phyloP scores from a whole-genome alignment of 331 rosid species.

The Saraca asoca region DNA sequence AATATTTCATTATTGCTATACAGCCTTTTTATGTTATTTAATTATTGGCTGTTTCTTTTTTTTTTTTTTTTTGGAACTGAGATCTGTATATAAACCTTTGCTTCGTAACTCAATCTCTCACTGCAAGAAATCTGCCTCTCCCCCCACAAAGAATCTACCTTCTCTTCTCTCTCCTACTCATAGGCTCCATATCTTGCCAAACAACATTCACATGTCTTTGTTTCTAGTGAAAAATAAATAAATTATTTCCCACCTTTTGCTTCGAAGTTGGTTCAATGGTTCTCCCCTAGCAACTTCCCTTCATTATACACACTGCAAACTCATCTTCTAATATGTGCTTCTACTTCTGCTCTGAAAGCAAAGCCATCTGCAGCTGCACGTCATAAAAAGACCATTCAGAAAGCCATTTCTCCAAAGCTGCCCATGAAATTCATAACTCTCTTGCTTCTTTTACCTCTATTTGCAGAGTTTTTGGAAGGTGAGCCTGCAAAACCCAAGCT shows the following conservation, averaged over 20 bases:
- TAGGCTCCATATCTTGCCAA: conserved; percentile 66
- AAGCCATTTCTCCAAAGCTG: conserved; percentile 23
- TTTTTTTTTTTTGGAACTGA: conserved; percentile 6
- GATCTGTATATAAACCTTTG: conserved; percentile 36
- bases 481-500: conserved; percentile 53
- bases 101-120: conserved; percentile 19
- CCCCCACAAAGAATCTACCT: conserved; percentile 37
- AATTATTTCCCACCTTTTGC: conserved; percentile 45
- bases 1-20: not conserved
- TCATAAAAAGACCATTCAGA: conserved; percentile 29
- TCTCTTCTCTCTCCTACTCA: conserved; percentile 79
- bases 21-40: not conserved
- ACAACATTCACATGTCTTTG: conserved; percentile 91
- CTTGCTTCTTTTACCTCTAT: conserved; percentile 48
- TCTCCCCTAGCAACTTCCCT: conserved; percentile 53
- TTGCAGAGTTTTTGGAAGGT: conserved; percentile 50
- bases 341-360: conserved; percentile 47
- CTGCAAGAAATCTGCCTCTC: conserved; percentile 19
- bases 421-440: conserved; percentile 57
- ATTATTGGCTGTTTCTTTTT: not conserved
- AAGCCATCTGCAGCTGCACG: conserved; percentile 24
- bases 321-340: conserved; percentile 45
- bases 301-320: conserved; percentile 52
- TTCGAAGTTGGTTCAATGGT: conserved; percentile 49
- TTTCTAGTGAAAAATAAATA: conserved; percentile 61